phyloP scores from a whole-genome alignment of 2,329 filamentous ascomycete genomes.

The Scytalidium lignicola region DNA sequence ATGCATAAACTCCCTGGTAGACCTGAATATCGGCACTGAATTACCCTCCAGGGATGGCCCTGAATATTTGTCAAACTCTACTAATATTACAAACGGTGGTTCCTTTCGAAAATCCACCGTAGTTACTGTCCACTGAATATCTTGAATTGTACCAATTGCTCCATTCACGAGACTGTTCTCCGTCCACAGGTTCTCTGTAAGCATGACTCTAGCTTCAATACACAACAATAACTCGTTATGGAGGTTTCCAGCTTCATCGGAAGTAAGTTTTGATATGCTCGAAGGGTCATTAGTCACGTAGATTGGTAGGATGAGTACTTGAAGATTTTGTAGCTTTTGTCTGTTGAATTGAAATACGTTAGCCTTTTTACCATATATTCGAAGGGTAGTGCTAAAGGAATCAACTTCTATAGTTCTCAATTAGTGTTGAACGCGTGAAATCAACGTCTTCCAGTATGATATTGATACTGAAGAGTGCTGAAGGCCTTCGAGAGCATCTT shows the following conservation, averaged over 20 bases:
- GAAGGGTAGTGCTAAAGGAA: slow-evolving; percentile 5
- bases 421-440: slow-evolving; percentile 4
- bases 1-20: slow-evolving; percentile 4
- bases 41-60: slow-evolving; percentile 1
- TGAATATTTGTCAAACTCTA: slow-evolving; percentile 6
- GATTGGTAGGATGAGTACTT: too few relatives aligned
- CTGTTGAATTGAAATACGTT: slow-evolving; percentile 1
- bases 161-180: slow-evolving; percentile 7
- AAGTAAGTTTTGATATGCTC: slow-evolving; percentile 1
- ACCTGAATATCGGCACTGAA: slow-evolving; percentile 2
- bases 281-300: slow-evolving; percentile 1
- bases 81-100: slow-evolving; percentile 1
- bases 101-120: slow-evolving; percentile 1
- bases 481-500: slow-evolving; percentile 2
- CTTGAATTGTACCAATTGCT: slow-evolving; percentile 1
- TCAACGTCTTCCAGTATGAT: slow-evolving; percentile 4
- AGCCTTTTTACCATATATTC: slow-evolving; percentile 4
- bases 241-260: slow-evolving; percentile 4
- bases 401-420: too few relatives aligned
- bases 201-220: slow-evolving; percentile 7
- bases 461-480: background rate
- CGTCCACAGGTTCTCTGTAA: slow-evolving; percentile 8
- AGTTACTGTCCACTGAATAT: slow-evolving; percentile 4
- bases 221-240: background rate
- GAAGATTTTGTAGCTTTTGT: too few relatives aligned